Evolutionary conservation across 2,329 filamentous ascomycete species (phyloP).

Genomic region (Thielaviopsis punctulata): DNA sequence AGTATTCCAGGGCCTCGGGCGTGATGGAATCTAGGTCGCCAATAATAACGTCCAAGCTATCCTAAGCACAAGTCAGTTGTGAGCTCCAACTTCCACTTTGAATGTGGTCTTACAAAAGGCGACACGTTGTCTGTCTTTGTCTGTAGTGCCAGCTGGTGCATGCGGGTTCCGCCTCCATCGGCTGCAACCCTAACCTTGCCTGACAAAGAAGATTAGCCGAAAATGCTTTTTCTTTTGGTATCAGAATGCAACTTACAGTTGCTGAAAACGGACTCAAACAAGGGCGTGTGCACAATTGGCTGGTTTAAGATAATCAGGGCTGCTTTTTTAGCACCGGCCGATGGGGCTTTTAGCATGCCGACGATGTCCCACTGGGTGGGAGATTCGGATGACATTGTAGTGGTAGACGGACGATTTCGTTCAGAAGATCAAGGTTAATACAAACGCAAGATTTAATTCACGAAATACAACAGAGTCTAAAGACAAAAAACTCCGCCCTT

Average conservation of each 20-base stretch:
- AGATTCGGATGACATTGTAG: background rate
- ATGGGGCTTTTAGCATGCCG: slow-evolving; percentile 1
- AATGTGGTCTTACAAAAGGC: background rate
- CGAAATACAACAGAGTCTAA: too few relatives aligned
- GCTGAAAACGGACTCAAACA: slow-evolving; percentile 21
- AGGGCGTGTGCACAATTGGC: slow-evolving; percentile 27
- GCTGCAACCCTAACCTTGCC: slow-evolving; percentile 59
- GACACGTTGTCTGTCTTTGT: slow-evolving; percentile 4
- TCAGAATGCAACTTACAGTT: background rate
- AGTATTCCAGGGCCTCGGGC: slow-evolving; percentile 45
- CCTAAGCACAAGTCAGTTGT: slow-evolving; percentile 18
- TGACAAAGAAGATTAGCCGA: slow-evolving; percentile 17
- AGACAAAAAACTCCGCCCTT: too few relatives aligned
- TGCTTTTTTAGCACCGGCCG: slow-evolving; percentile 16
- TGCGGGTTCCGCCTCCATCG: slow-evolving; percentile 76
- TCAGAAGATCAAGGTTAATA: too few relatives aligned
- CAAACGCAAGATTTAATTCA: too few relatives aligned
- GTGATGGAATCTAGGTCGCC: slow-evolving; percentile 81
- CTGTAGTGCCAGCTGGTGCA: slow-evolving; percentile 28
- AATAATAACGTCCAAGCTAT: slow-evolving; percentile 55
- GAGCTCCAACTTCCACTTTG: background rate
- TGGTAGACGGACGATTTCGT: too few relatives aligned
- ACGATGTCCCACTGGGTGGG: slow-evolving; percentile 9
- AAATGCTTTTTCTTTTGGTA: background rate
- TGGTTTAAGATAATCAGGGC: slow-evolving; percentile 35